Evolutionary conservation across 1,139 yeast species (phyloP).

Genomic region (Blastobotrys ciferrii): DNA sequence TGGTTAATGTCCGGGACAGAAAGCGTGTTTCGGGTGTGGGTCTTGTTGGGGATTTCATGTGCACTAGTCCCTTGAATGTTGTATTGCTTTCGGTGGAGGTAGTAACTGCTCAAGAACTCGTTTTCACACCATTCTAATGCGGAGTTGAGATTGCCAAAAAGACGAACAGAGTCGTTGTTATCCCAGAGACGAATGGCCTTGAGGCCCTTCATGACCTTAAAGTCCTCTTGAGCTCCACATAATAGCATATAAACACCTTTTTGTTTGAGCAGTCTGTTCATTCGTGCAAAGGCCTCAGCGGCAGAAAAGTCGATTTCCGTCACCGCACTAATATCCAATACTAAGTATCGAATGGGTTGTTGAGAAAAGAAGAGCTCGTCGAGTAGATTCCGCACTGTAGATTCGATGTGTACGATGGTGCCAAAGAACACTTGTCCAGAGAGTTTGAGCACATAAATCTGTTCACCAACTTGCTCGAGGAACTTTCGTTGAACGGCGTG

Average conservation of each 20-base stretch:
- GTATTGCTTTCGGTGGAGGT: conserved; percentile 36
- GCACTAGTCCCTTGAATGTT: conserved; percentile 21
- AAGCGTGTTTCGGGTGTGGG: not conserved
- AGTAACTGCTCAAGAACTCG: conserved; percentile 72
- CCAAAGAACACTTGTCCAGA: conserved; percentile 93
- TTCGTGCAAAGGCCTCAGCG: conserved; percentile 90
- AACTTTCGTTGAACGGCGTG: conserved; percentile 89
- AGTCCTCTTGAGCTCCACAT: conserved; percentile 72
- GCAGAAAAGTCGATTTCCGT: conserved; percentile 89
- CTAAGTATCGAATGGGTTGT: conserved; percentile 70
- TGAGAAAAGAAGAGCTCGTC: conserved; percentile 49
- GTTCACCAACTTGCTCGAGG: conserved; percentile 81
- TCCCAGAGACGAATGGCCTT: conserved; percentile 28
- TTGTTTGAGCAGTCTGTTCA: conserved; percentile 71
- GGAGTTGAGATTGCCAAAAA: conserved; percentile 73
- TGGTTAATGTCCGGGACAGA: conserved; percentile 4
- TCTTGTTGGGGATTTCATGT: conserved; percentile 14
- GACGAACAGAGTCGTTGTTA: conserved; percentile 42
- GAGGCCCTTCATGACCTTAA: conserved; percentile 43
- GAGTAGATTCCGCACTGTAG: conserved; percentile 63
- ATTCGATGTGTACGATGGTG: conserved; percentile 88
- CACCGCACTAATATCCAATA: conserved; percentile 82
- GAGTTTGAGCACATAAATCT: conserved; percentile 80
- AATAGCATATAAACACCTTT: conserved; percentile 70
- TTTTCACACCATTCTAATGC: conserved; percentile 98